phyloP scores from a whole-genome alignment of 768 basidiomycete genomes.

The Sistotremastrum niveocremeum region DNA sequence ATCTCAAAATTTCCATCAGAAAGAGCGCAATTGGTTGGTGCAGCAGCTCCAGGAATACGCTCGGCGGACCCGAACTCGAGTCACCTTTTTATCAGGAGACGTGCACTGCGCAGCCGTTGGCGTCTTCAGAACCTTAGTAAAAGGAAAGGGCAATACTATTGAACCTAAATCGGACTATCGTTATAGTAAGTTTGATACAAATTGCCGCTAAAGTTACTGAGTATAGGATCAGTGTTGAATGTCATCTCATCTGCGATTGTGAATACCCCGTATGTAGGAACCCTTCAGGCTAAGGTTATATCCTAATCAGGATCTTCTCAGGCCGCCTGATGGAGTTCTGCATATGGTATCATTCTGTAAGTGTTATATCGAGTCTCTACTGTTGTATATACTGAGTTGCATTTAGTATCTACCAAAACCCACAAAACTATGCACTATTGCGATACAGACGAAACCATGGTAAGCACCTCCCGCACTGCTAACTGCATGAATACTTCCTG shows the following conservation, averaged over 20 bases:
- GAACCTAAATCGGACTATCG: slow-evolving; percentile 52
- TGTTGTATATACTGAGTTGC: too few species aligned
- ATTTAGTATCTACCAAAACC: slow-evolving; percentile 36
- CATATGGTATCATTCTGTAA: too few species aligned
- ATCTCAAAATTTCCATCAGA: slow-evolving; percentile 26
- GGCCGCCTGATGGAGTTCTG: too few species aligned
- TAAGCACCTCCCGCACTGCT: slow-evolving; percentile 14
- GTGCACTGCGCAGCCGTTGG: slow-evolving; percentile 88
- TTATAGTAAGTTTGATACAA: slow-evolving; percentile 44
- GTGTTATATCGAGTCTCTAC: too few species aligned
- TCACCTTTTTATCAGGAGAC: slow-evolving; percentile 86
- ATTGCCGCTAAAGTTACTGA: too few species aligned
- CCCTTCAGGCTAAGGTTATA: too few species aligned
- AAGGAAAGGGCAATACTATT: slow-evolving; percentile 31
- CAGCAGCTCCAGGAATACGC: slow-evolving; percentile 68
- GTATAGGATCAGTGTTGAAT: too few species aligned
- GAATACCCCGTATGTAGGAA: too few species aligned
- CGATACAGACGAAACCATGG: slow-evolving; percentile 84
- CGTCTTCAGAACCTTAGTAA: slow-evolving; percentile 52
- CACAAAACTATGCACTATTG: slow-evolving; percentile 77
- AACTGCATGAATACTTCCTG: slow-evolving; percentile 1
- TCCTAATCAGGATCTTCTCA: too few species aligned
- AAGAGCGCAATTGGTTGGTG: slow-evolving; percentile 85
- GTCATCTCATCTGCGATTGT: too few species aligned
- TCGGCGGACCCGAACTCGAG: slow-evolving; percentile 41